Evolutionary conservation across 371 early-diverging fungal genomes (phyloP), one percentile per base, ranked within the genome.

Genomic region (Actinomortierella wolfii): DNA sequence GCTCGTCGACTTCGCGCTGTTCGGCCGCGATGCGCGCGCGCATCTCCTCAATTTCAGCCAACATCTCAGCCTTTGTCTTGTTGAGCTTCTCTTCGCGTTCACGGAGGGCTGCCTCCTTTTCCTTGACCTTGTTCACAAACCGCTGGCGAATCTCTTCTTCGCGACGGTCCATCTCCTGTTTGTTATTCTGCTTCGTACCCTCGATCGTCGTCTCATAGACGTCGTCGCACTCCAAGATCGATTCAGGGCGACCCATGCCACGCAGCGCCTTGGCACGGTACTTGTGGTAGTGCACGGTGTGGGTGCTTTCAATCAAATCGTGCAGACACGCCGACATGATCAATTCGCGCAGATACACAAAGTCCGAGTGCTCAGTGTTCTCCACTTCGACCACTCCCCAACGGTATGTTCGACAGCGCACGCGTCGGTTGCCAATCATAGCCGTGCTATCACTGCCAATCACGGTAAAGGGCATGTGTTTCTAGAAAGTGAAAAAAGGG

Each of bases 341-440:
- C 61, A 90, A 75, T 73, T 88, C 86, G 45, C 92, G 84, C 21
- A 98, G 83, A 70, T 89, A 85, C 1, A 88, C 78, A 70, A 97
- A 93, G 67, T 98, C 98, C 66, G 91, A 93, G 65, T 94, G 91
- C 28, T 86, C 78, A 40, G 89, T 82, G 66, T 94, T 91, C 63
- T 97, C 96, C 29, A 96, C 93, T 78, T 97, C 94, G 17, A 96
- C 94, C 41, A 93, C 79, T 42, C 99, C 99, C 99, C 99, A 99
- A n/a, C 94, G 93, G 81, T 97, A 98, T 74, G 89, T 85, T 59
- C 99, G 85, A 59, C 96, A 96, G 26, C 98, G 86, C 13, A 94
- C 89, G 39, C 82, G 78, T 39, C 88, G 76, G 40, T 92, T 91
- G 55, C 89, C 89, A 6, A 89, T 71, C 41, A 84, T 77, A 3